Evolutionary conservation across 179 eudicot genomes (phyloP), one percentile per base, ranked within the genome.

Genomic region (Camellia oleifera): DNA sequence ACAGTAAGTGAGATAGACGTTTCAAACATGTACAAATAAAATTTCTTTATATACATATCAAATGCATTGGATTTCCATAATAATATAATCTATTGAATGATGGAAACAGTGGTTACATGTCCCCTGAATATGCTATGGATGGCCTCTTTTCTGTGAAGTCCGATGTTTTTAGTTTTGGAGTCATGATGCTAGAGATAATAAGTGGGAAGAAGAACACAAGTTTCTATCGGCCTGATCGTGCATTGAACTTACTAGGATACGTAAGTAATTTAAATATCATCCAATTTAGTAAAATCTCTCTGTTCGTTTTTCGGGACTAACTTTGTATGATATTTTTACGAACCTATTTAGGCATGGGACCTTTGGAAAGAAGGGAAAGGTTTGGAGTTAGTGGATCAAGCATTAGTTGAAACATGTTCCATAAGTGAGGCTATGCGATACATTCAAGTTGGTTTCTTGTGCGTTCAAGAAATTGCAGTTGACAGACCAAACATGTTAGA

Each of bases 131-230:
- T 50, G 86, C 80, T 3, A 42, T 69, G 69, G 46, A 70, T 7
- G 86, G 86, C 0, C 4, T 74, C 2, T 81, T 67, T 50, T 84
- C 86, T 5, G 40, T n/a, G 15, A 84, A 78, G 14, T 81, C 82
- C 7, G 86, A 84, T 46, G 82, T 81, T 3, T 84, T 45, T 10
- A 78, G 82, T 42, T 84, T 77, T 18, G 86, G 86, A 40, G 77
- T 84, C 23, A 44, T 84, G 52, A 15, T 84, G 40, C 77, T 84
- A 0, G 84, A 84, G 71, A 84, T 81, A 7, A 4, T 81, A 20
- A 81, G 77, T 62, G 84, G 84, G 14, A 77, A 46, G 61, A 81
- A n/a, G 44, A 84, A 53, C 64, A 42, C 69, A 4, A 53, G 74
- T 5, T 81, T 69, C n/a, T 71, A 20, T 57, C 17, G 18, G 4